These are phyloP conservation scores for Ramaria rubella DNA, from an alignment of 768 basidiomycete species.

Conservation along the genomic window DNA sequence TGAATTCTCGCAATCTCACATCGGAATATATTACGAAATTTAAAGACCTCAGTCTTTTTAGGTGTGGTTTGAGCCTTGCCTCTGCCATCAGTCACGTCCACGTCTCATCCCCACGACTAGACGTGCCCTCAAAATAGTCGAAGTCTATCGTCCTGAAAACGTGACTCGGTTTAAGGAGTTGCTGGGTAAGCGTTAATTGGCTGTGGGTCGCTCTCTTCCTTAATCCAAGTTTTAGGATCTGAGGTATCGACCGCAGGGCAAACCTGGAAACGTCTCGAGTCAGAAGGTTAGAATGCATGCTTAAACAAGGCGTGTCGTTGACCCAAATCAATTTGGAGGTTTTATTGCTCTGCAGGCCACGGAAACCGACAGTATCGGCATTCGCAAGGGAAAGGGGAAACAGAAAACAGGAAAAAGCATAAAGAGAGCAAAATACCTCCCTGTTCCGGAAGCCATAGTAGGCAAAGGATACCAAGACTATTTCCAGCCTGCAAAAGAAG, in stretches of 20 bases:
- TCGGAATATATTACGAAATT: slow-evolving; percentile 52
- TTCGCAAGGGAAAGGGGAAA: slow-evolving; percentile 32
- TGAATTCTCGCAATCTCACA: slow-evolving; percentile 50
- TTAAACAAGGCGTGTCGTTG: background rate
- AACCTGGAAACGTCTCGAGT: slow-evolving; percentile 61
- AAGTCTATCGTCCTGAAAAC: slow-evolving; percentile 38
- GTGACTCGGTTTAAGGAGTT: slow-evolving; percentile 49
- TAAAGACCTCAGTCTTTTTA: slow-evolving; percentile 63
- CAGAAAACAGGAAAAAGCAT: slow-evolving; percentile 32
- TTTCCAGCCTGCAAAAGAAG: slow-evolving; percentile 54
- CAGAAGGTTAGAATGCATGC: slow-evolving; percentile 44
- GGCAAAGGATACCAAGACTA: slow-evolving; percentile 54
- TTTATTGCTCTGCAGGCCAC: slow-evolving; percentile 51
- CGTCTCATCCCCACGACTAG: slow-evolving; percentile 27
- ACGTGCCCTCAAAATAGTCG: slow-evolving; percentile 64
- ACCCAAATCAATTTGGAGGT: slow-evolving; percentile 30
- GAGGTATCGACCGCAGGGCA: slow-evolving; percentile 50
- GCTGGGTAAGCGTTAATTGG: slow-evolving; percentile 41
- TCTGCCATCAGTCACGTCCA: background rate
- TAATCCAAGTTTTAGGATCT: slow-evolving; percentile 34
- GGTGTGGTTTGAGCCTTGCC: slow-evolving; percentile 33
- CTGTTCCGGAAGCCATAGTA: slow-evolving; percentile 42
- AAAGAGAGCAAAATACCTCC: slow-evolving; percentile 40
- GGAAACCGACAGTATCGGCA: slow-evolving; percentile 44
- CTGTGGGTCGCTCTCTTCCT: background rate